Evolutionary conservation across 2,329 filamentous ascomycete species (phyloP).

Genomic region (Aspergillus amoenus): DNA sequence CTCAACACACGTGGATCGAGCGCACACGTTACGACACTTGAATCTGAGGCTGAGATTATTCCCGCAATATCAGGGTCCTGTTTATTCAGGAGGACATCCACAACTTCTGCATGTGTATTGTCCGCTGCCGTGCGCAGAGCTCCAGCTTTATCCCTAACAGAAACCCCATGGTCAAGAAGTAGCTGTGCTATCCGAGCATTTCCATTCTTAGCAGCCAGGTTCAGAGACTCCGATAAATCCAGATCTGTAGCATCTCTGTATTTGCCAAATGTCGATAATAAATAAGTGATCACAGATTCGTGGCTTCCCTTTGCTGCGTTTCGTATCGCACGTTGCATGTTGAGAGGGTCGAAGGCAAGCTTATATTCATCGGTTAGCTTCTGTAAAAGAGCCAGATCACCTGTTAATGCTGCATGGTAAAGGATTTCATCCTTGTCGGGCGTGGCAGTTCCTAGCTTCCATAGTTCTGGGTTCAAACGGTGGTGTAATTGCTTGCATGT

Average conservation of each 20-base stretch:
- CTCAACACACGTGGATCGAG: too few relatives aligned
- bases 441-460: background rate
- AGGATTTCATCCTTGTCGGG: background rate
- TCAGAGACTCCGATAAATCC: background rate
- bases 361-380: background rate
- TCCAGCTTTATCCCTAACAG: background rate
- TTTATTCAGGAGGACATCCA: background rate
- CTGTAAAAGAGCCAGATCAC: background rate
- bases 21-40: background rate
- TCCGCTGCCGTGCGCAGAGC: background rate
- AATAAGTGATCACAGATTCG: too few relatives aligned
- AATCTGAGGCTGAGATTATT: background rate
- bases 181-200: background rate
- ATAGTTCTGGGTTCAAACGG: background rate
- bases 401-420: background rate
- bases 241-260: too few relatives aligned
- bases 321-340: background rate
- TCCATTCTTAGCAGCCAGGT: background rate
- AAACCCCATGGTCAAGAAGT: background rate
- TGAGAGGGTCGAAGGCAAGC: background rate
- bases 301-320: too few relatives aligned
- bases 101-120: background rate
- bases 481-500: background rate
- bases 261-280: too few relatives aligned
- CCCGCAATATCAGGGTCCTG: background rate